Conservation (phyloP, 371 early-diverging fungal genomes). For the Mucor ambiguus region DNA sequence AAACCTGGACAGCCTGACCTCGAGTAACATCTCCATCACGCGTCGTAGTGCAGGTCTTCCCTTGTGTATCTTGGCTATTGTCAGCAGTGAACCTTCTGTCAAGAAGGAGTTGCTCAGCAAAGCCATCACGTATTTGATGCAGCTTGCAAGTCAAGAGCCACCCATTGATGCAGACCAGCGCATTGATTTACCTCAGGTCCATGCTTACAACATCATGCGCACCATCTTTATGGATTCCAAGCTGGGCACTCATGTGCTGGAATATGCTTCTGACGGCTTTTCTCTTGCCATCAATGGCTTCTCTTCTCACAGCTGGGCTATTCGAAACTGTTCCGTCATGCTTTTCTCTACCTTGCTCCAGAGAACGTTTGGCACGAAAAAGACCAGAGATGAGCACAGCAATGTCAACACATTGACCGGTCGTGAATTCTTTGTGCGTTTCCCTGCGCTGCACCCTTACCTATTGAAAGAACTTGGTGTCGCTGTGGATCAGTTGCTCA, state of each 20-base stretch:
- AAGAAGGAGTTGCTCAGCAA: slow-evolving; percentile 63
- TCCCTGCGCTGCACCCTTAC: slow-evolving; percentile 78
- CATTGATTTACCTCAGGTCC: slow-evolving; percentile 82
- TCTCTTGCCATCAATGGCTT: slow-evolving; percentile 80
- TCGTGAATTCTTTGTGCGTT: slow-evolving; percentile 89
- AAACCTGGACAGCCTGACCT: slow-evolving; percentile 53
- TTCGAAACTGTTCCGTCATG: slow-evolving; percentile 95
- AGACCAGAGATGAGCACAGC: slow-evolving; percentile 70
- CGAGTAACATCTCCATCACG: slow-evolving; percentile 81
- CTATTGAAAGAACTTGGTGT: slow-evolving; percentile 70
- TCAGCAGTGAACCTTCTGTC: slow-evolving; percentile 72
- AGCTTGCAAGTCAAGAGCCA: slow-evolving; percentile 57
- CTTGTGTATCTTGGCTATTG: slow-evolving; percentile 82
- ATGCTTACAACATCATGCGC: slow-evolving; percentile 89
- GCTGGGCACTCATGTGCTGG: slow-evolving; percentile 70
- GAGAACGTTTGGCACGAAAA: slow-evolving; percentile 84
- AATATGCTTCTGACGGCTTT: slow-evolving; percentile 76
- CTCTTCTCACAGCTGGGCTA: slow-evolving; percentile 87
- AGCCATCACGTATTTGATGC: slow-evolving; percentile 71
- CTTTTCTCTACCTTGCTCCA: slow-evolving; percentile 85
- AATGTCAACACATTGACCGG: slow-evolving; percentile 81
- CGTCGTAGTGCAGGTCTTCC: slow-evolving; percentile 94
- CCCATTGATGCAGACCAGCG: slow-evolving; percentile 56
- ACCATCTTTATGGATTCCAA: slow-evolving; percentile 82
- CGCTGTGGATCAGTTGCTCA: slow-evolving; percentile 65